Evolutionary conservation across 805 yeast species (phyloP).

Genomic region (Candida wancherniae): DNA sequence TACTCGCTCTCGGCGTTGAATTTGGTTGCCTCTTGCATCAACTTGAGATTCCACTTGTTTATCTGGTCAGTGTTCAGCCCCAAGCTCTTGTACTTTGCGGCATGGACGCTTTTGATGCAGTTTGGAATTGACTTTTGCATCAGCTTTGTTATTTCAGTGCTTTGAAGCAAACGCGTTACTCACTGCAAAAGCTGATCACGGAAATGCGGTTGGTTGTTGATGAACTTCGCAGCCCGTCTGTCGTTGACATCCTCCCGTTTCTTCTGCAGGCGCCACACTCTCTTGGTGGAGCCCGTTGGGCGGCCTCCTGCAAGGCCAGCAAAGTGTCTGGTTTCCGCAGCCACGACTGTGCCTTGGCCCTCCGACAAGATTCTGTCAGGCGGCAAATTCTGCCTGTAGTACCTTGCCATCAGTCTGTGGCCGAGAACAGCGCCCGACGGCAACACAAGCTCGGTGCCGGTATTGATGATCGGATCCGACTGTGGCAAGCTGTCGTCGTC

Average conservation of each 20-base stretch:
- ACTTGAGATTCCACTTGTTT: constrained; percentile 78
- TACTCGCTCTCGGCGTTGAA: constrained; percentile 56
- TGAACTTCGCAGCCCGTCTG: constrained; percentile 59
- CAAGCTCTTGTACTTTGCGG: constrained; percentile 71
- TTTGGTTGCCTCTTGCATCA: constrained; percentile 64
- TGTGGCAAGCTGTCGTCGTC: constrained; percentile 24
- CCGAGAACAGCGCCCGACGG: constrained; percentile 41
- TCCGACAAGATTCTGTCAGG: constrained; percentile 40
- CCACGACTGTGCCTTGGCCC: constrained; percentile 42
- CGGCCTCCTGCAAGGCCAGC: constrained; percentile 35
- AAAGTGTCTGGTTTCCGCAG: constrained; percentile 50
- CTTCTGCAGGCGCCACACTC: constrained; percentile 56
- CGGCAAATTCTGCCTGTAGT: constrained; percentile 40
- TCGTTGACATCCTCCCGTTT: constrained; percentile 49
- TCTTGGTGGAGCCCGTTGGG: constrained; percentile 41
- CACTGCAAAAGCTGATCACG: constrained; percentile 39
- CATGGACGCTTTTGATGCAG: constrained; percentile 60
- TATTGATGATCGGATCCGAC: constrained; percentile 29
- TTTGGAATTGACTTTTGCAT: constrained; percentile 1
- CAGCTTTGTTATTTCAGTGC: background rate
- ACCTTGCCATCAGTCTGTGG: constrained; percentile 39
- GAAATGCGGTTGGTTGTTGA: constrained; percentile 76
- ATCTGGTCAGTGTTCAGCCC: constrained; percentile 99
- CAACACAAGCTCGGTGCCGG: constrained; percentile 36
- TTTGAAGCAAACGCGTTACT: background rate